These are phyloP conservation scores for Clonostachys sp. DNA, from an alignment of 2,329 filamentous ascomycete species.

Conservation along the genomic window DNA sequence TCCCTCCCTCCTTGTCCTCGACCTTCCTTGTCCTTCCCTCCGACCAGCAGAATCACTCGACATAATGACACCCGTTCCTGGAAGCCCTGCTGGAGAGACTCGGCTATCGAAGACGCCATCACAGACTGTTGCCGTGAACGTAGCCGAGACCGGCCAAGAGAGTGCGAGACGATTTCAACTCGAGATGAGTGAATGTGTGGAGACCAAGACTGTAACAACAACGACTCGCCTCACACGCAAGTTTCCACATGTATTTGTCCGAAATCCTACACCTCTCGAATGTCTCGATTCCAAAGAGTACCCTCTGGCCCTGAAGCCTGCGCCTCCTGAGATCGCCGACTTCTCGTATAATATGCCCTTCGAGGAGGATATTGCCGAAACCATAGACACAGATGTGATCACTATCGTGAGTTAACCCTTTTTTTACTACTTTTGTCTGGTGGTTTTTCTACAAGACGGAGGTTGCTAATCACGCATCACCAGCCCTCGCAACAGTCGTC, in stretches of 20 bases:
- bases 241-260: constrained; percentile 81
- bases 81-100: constrained; percentile 29
- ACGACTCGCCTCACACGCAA: constrained; percentile 83
- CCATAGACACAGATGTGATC: no score
- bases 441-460: no score
- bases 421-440: no score
- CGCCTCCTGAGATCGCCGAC: constrained; percentile 71
- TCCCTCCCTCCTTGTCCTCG: not conserved
- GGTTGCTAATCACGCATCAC: no score
- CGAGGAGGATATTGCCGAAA: constrained; percentile 40
- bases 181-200: constrained; percentile 59
- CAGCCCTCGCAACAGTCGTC: no score
- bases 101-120: constrained; percentile 20
- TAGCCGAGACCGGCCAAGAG: constrained; percentile 30
- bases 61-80: constrained; percentile 30
- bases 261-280: constrained; percentile 63
- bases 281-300: constrained; percentile 85
- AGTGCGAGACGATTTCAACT: constrained; percentile 41
- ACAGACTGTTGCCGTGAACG: constrained; percentile 41
- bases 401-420: no score
- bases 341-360: constrained; percentile 69
- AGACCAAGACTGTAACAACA: constrained; percentile 75
- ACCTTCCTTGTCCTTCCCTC: not conserved
- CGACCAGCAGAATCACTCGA: not conserved
- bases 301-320: constrained; percentile 77